Percentiles rank a stretch among this genome's conserved stretches.
Conservation (phyloP, 306 rosid species). For the Cicer arietinum region DNA sequence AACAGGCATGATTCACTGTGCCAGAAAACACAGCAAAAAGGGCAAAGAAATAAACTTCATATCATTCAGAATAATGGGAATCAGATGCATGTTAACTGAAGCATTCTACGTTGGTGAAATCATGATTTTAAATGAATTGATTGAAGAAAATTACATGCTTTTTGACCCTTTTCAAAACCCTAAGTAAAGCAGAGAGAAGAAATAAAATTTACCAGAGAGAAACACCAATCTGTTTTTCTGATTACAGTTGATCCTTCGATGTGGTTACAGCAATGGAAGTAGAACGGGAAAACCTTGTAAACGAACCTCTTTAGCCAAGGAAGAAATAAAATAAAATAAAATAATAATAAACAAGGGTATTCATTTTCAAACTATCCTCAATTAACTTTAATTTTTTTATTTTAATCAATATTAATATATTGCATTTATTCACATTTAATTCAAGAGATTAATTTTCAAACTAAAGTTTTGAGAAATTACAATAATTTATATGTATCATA, state of each 20-base stretch:
- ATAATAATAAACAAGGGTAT: not conserved
- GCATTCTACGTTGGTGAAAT: constrained; percentile 16
- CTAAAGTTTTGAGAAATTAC: too few relatives aligned
- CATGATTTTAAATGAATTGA: constrained; percentile 3
- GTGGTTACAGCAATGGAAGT: constrained; percentile 14
- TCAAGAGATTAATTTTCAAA: too few relatives aligned
- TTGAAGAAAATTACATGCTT: not conserved
- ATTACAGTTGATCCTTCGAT: constrained; percentile 18
- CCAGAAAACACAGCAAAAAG: constrained; percentile 7
- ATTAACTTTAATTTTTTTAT: not conserved
- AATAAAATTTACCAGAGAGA: constrained; percentile 40
- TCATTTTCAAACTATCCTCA: not conserved
- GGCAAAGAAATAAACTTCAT: constrained; percentile 22
- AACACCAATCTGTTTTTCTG: constrained; percentile 2
- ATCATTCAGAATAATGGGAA: constrained; percentile 34
- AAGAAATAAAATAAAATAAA: not conserved
- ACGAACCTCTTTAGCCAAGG: not conserved
- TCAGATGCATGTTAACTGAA: constrained; percentile 15
- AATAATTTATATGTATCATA: too few relatives aligned
- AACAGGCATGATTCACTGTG: not conserved
- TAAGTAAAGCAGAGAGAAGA: constrained; percentile 20
- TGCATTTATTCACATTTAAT: not conserved
- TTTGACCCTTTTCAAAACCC: constrained; percentile 27
- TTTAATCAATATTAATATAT: not conserved
- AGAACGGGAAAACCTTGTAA: constrained; percentile 9